Evolutionary conservation across 148 eudicot genomes (phyloP).

Genomic region (Chenopodium suecicum): DNA sequence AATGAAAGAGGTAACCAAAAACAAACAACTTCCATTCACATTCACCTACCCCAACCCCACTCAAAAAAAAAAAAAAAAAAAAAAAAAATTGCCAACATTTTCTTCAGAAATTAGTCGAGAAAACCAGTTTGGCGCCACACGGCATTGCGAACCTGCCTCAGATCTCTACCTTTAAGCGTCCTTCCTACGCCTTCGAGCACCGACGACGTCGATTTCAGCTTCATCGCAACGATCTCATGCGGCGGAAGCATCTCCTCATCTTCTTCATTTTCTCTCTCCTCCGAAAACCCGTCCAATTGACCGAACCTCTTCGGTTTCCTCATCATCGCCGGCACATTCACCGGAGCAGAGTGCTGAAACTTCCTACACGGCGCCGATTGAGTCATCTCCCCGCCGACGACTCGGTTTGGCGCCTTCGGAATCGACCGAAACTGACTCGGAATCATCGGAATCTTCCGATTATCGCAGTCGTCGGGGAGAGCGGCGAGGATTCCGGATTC

Average conservation of each 20-base stretch:
- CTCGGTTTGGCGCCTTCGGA: slow-evolving; percentile 37
- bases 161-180: slow-evolving; percentile 76
- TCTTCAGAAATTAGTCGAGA: slow-evolving; percentile 38
- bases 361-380: slow-evolving; percentile 30
- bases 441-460: background rate
- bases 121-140: slow-evolving; percentile 72
- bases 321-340: slow-evolving; percentile 48
- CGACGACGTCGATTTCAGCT: slow-evolving; percentile 54
- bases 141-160: slow-evolving; percentile 61
- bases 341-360: slow-evolving; percentile 55
- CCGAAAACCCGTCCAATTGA: slow-evolving; percentile 4
- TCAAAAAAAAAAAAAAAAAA: background rate
- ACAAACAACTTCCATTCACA: slow-evolving; percentile 15
- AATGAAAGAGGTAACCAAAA: slow-evolving; percentile 15
- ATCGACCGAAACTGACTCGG: slow-evolving; percentile 34
- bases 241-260: slow-evolving; percentile 79
- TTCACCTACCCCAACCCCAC: background rate
- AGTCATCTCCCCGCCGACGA: slow-evolving; percentile 14
- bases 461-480: slow-evolving; percentile 37
- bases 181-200: slow-evolving; percentile 76
- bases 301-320: slow-evolving; percentile 24
- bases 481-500: slow-evolving; percentile 56
- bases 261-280: slow-evolving; percentile 10
- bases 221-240: slow-evolving; percentile 68
- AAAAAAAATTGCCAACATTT: background rate